A percentile compares a stretch with the other conserved stretches of the same genome.
Conservation (phyloP, 2,329 filamentous ascomycete species). For the Chaetomium sp. region DNA sequence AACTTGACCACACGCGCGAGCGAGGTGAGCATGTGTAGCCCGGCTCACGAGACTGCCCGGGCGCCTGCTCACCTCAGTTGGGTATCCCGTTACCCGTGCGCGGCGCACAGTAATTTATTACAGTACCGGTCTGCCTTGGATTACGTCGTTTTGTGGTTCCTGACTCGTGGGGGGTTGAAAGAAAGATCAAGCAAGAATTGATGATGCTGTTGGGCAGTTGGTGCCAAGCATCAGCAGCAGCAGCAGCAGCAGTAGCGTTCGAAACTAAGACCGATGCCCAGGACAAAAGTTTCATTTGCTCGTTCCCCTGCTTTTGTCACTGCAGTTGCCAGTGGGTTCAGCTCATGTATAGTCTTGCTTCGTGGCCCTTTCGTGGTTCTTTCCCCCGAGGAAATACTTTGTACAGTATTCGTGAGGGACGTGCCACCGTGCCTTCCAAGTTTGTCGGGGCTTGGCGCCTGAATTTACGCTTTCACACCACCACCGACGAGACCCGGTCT, state of each 20-base stretch:
- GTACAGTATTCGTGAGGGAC: neutral
- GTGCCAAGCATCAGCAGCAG: neutral
- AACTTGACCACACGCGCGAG: neutral
- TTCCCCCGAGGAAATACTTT: neutral
- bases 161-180: neutral
- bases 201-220: neutral
- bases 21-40: neutral
- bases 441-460: slow-evolving; percentile 20
- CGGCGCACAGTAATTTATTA: neutral
- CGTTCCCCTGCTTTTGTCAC: neutral
- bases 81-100: slow-evolving; percentile 16
- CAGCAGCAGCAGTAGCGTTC: neutral
- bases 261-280: neutral
- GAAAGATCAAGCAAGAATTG: neutral
- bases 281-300: neutral
- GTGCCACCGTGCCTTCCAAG: slow-evolving; percentile 6
- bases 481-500: slow-evolving; percentile 12
- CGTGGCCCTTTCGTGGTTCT: neutral
- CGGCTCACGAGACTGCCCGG: slow-evolving; percentile 4
- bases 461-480: slow-evolving; percentile 10
- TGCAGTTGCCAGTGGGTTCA: neutral
- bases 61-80: slow-evolving; percentile 20
- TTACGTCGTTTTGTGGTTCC: neutral
- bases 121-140: neutral
- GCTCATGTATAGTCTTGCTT: neutral